Percentiles rank a stretch among this genome's conserved stretches.
phyloP scores from a whole-genome alignment of 2,329 filamentous ascomycete species.

The Sclerotinia spermophila region DNA sequence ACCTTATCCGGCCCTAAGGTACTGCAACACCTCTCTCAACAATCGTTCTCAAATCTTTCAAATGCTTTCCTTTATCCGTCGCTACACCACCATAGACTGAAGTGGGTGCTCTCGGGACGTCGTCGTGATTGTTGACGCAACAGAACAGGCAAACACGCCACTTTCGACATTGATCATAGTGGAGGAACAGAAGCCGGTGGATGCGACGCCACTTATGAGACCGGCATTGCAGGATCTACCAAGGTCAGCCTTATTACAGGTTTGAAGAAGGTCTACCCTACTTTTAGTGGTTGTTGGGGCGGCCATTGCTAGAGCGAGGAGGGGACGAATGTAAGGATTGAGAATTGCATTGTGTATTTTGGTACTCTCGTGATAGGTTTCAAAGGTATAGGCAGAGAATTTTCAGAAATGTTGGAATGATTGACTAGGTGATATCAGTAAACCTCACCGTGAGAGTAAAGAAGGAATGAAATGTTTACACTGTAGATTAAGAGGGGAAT shows the following conservation, averaged over 20 bases:
- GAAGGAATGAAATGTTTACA: neutral
- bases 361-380: neutral
- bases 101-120: neutral
- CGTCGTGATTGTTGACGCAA: neutral
- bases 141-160: neutral
- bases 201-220: neutral
- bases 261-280: neutral
- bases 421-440: neutral
- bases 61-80: neutral
- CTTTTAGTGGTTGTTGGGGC: neutral
- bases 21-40: neutral
- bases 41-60: constrained; percentile 1
- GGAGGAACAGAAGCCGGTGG: neutral
- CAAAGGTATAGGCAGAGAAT: neutral
- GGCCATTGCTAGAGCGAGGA: neutral
- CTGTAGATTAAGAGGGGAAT: neutral
- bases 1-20: neutral
- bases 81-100: neutral
- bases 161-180: neutral
- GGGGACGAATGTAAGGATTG: neutral
- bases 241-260: neutral
- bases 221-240: neutral
- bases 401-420: neutral
- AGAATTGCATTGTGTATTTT: neutral
- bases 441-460: neutral